Base-by-base conservation (phyloP, 495 filamentous ascomycete species). In the Lasiosphaeris hirsuta region DNA sequence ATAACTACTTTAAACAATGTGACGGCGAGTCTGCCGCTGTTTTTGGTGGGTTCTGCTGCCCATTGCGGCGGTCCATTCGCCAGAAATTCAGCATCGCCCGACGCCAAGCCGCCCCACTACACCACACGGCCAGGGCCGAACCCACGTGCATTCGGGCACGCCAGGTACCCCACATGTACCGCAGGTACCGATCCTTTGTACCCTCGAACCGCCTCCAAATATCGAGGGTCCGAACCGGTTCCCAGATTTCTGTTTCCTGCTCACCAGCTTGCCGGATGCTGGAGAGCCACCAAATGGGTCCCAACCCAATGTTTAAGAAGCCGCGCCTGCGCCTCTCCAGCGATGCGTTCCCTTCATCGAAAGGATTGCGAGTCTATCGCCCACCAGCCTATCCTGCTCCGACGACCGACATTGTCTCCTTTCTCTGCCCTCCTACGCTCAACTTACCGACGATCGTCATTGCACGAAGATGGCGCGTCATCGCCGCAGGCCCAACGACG, bases 381-480 rank as follows among this genome's bases (percentile, higher is more conserved):
- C 45, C 34, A 48, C 45, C 45, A 35, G 45, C 45, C 45, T 48
- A 30, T 48, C 45, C 45, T 48, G 45, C 45, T 48, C 45, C 17
- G 45, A 34, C 17, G 17, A 48, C 45, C 45, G 10, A 8, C 49
- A 51, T 38, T 38, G 49, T 51, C 49, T 30, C 23, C 23, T 30
- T 30, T 30, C 23, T 37, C 15, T 38, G 18, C 35, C 47, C 47
- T 51, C 34, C 35, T 48, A 51, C 34, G 50, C 38, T 30, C 37
- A 53, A 43, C 39, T 38, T 51, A 51, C 47, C 47, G 30, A 36
- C 47, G 51, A 23, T 42, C 47, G 47, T 51, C 47, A 51, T 51
- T 17, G 47, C 47, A 51, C 3, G 23, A 51, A 51, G 10, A 53
- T 53, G 51, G 51, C 51, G 15, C 51, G 51, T 41, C 37, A 41